Percentiles rank a stretch among this genome's conserved stretches.
Conservation (phyloP, 129 eudicot species). For the Mikania micrantha region DNA sequence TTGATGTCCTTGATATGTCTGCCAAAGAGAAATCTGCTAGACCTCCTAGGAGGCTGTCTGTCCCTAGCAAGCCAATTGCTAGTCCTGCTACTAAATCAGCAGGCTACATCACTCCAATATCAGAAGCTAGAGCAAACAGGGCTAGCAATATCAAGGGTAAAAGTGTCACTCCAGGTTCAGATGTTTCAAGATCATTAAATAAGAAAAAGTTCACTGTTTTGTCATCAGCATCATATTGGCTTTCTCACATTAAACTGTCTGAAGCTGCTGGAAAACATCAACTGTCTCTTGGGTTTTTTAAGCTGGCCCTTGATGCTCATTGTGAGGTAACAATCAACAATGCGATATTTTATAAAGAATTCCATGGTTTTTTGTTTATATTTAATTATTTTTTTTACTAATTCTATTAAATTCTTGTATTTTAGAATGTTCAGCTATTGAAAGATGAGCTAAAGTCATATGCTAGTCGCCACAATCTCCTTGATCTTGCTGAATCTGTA, state of each 20-base stretch:
- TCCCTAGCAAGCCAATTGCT: slow-evolving; percentile 51
- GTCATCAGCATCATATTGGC: slow-evolving; percentile 86
- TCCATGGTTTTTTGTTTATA: background rate
- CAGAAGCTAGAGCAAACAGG: slow-evolving; percentile 60
- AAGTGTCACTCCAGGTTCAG: slow-evolving; percentile 59
- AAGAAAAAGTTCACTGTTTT: slow-evolving; percentile 54
- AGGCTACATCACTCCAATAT: slow-evolving; percentile 62
- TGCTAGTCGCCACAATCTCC: slow-evolving; percentile 46
- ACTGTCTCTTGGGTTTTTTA: slow-evolving; percentile 82
- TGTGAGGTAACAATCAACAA: slow-evolving; percentile 53
- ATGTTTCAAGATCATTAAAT: slow-evolving; percentile 50
- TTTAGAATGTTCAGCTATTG: slow-evolving; percentile 46
- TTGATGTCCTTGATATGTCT: slow-evolving; percentile 57
- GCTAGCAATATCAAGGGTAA: slow-evolving; percentile 30
- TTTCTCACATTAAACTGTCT: slow-evolving; percentile 78
- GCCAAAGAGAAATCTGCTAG: slow-evolving; percentile 76
- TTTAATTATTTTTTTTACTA: background rate
- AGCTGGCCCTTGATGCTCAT: slow-evolving; percentile 79
- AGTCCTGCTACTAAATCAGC: slow-evolving; percentile 53
- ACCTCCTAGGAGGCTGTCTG: slow-evolving; percentile 83
- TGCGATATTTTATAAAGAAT: background rate
- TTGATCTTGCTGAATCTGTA: slow-evolving; percentile 53
- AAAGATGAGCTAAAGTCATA: slow-evolving; percentile 74
- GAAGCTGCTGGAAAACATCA: slow-evolving; percentile 81
- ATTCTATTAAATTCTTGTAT: slow-evolving; percentile 1